phyloP scores from a whole-genome alignment of 225 moss, liverwort and hornwort species.

The Straminergon stramineum region DNA sequence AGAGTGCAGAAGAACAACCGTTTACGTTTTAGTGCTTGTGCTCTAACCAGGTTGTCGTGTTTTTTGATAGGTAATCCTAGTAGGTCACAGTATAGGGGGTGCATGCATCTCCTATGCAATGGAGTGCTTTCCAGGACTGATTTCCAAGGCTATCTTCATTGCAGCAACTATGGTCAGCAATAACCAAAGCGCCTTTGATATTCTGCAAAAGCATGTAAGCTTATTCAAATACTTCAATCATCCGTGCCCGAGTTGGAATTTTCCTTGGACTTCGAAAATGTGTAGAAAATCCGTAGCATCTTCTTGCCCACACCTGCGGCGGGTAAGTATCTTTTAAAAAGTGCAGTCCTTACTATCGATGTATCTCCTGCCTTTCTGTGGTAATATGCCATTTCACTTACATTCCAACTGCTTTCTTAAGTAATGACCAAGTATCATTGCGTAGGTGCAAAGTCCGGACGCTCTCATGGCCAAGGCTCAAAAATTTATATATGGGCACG shows the following conservation, averaged over 20 bases:
- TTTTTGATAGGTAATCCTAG: slow-evolving; percentile 31
- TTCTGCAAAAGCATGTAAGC: slow-evolving; percentile 74
- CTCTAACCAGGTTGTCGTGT: background rate
- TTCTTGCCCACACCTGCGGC: background rate
- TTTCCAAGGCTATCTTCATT: slow-evolving; percentile 41
- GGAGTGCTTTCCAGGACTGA: slow-evolving; percentile 34
- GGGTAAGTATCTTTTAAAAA: too few relatives aligned
- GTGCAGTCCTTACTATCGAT: background rate
- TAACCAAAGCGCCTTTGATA: slow-evolving; percentile 73
- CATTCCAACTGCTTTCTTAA: background rate
- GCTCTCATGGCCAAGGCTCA: slow-evolving; percentile 70
- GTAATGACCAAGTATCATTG: background rate
- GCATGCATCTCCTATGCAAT: slow-evolving; percentile 46
- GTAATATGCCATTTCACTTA: background rate
- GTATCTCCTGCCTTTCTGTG: background rate
- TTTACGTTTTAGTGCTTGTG: background rate
- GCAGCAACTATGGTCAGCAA: slow-evolving; percentile 43
- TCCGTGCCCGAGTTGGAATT: background rate
- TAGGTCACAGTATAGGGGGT: slow-evolving; percentile 42
- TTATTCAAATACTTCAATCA: background rate
- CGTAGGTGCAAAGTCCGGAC: slow-evolving; percentile 32
- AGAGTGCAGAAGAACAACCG: background rate
- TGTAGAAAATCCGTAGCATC: background rate
- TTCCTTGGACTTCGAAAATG: background rate
- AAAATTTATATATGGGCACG: slow-evolving; percentile 59